A percentile compares a stretch with the other conserved stretches of the same genome.
These are phyloP conservation scores for Colletotrichum sp. DNA, from an alignment of 2,329 filamentous ascomycete species.

Conservation along the genomic window DNA sequence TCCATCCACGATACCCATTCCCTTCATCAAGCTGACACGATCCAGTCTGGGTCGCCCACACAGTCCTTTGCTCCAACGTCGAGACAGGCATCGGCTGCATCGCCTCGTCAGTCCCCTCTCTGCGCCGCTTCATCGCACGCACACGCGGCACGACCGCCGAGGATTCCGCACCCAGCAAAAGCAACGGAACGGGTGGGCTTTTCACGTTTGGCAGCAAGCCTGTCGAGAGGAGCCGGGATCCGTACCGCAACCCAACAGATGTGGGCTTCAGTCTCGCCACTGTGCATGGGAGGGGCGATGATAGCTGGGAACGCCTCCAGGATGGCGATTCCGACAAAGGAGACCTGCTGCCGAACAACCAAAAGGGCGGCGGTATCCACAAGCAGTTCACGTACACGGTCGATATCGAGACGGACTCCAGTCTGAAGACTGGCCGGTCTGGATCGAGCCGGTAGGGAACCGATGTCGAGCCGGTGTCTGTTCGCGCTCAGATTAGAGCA, in stretches of 20 bases:
- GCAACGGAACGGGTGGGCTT: not conserved
- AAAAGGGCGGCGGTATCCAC: conserved; percentile 11
- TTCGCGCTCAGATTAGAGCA: not conserved
- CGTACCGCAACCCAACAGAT: conserved; percentile 17
- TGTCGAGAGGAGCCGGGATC: conserved; percentile 6
- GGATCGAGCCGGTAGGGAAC: not conserved
- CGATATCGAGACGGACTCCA: conserved; percentile 4
- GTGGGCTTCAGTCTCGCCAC: conserved; percentile 17
- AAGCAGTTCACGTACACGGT: conserved; percentile 18
- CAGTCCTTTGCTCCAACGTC: conserved; percentile 25
- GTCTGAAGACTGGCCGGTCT: not conserved
- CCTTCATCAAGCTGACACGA: not conserved
- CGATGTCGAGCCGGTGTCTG: not conserved
- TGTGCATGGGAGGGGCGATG: conserved; percentile 14
- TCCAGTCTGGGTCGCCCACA: conserved; percentile 22
- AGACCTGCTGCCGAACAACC: not conserved
- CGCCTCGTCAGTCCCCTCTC: conserved; percentile 23
- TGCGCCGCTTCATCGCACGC: conserved; percentile 20
- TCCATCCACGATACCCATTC: too few relatives aligned
- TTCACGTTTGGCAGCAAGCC: conserved; percentile 20
- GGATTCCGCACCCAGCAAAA: not conserved
- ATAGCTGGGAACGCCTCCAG: conserved; percentile 19
- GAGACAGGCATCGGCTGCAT: conserved; percentile 26
- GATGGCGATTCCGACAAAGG: conserved; percentile 22
- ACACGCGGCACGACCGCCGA: conserved; percentile 11